A percentile compares a stretch with the other conserved stretches of the same genome.
Evolutionary conservation across 2,329 filamentous ascomycete genomes (phyloP).

Genomic region (Scedosporium apiospermum): DNA sequence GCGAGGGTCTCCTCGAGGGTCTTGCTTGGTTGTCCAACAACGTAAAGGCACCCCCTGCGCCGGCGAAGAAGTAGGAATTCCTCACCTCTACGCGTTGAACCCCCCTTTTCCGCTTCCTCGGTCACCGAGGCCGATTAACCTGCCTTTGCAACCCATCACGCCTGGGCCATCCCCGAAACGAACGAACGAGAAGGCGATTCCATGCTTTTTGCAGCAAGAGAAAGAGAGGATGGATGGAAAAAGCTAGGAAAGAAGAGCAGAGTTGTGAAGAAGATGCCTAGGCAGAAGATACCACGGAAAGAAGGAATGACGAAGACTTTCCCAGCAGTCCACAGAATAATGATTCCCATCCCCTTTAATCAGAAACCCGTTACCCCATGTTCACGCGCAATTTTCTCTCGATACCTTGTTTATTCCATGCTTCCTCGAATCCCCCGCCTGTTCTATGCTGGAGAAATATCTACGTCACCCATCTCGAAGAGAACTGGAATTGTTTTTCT

Average conservation of each 20-base stretch:
- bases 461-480: too few species aligned
- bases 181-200: background rate
- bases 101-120: background rate
- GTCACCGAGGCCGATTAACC: background rate
- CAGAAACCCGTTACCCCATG: background rate
- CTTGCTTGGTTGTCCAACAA: constrained; percentile 79
- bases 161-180: background rate
- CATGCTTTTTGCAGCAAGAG: background rate
- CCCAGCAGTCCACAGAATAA: background rate
- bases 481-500: too few species aligned
- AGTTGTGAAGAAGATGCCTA: background rate
- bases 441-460: too few species aligned
- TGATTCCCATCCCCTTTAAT: background rate
- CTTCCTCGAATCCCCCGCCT: too few species aligned
- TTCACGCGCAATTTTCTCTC: background rate
- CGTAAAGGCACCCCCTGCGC: constrained; percentile 56
- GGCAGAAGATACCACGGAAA: background rate
- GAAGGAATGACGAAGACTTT: background rate
- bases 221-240: background rate
- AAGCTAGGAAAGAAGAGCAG: background rate
- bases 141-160: background rate
- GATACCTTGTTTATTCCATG: background rate
- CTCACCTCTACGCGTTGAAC: background rate
- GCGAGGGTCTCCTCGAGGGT: constrained; percentile 73
- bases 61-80: constrained; percentile 40